These are phyloP conservation scores for Borealophlyctis nickersoniae DNA, from an alignment of 192 early-diverging fungal genomes.

Conservation along the genomic window DNA sequence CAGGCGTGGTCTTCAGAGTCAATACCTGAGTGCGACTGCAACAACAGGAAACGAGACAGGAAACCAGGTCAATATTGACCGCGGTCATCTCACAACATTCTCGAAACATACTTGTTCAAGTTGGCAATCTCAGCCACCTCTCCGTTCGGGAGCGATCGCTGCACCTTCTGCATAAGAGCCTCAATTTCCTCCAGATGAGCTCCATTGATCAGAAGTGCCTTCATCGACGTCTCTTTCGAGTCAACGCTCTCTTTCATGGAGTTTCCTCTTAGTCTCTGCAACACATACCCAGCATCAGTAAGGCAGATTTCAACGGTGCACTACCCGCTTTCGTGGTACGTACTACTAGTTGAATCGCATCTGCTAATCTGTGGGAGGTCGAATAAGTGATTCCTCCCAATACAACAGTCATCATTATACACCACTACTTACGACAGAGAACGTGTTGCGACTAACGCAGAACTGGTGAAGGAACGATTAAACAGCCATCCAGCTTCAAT, in stretches of 20 bases:
- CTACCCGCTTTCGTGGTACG: conserved; percentile 12
- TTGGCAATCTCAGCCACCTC: conserved; percentile 88
- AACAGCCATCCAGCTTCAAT: no score
- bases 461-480: conserved; percentile 42
- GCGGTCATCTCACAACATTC: no score
- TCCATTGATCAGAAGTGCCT: conserved; percentile 78
- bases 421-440: conserved; percentile 45
- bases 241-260: conserved; percentile 79
- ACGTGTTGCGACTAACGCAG: conserved; percentile 46
- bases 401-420: no score
- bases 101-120: conserved; percentile 75
- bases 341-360: conserved; percentile 84
- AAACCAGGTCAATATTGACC: no score
- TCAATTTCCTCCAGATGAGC: conserved; percentile 70
- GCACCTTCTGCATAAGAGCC: conserved; percentile 62
- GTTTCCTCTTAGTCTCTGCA: conserved; percentile 73
- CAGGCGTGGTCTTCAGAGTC: no score
- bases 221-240: conserved; percentile 79
- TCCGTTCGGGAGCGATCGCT: conserved; percentile 54
- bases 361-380: conserved; percentile 45
- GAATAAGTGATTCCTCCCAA: no score
- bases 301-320: not conserved
- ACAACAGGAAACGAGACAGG: not conserved
- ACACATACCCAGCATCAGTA: not conserved
- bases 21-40: not conserved